Conservation (phyloP, 192 early-diverging fungal genomes). For the Podila epicladia region DNA sequence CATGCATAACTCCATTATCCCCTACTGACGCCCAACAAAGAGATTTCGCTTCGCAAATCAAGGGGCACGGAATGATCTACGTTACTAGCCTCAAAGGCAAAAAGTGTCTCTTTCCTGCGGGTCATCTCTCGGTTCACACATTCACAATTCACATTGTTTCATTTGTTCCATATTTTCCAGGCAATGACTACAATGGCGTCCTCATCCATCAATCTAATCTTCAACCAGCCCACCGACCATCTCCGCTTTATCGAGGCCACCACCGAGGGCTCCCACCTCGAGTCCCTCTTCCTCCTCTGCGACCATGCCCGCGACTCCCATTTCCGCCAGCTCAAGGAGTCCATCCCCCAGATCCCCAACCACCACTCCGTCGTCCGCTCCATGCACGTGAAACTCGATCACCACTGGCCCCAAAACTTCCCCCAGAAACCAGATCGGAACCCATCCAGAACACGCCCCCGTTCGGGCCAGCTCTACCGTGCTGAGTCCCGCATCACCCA, state of each 20-base stretch:
- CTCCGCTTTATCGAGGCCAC: constrained; percentile 37
- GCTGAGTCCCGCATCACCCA: constrained; percentile 28
- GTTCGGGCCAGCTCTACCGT: constrained; percentile 24
- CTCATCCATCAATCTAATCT: constrained; percentile 25
- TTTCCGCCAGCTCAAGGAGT: constrained; percentile 15
- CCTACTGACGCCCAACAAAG: too few relatives aligned
- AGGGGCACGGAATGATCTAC: too few relatives aligned
- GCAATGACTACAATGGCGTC: neutral
- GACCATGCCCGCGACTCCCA: constrained; percentile 42
- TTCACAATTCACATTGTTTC: too few relatives aligned
- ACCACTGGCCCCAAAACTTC: constrained; percentile 18
- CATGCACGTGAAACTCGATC: constrained; percentile 41
- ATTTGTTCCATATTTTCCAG: too few relatives aligned
- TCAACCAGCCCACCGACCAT: constrained; percentile 10
- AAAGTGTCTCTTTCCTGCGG: too few relatives aligned
- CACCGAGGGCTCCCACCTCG: constrained; percentile 37
- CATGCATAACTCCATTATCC: too few relatives aligned
- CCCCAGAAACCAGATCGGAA: neutral
- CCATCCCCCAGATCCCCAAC: constrained; percentile 15
- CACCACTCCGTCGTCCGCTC: constrained; percentile 37
- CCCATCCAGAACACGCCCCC: constrained; percentile 11
- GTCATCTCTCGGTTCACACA: too few relatives aligned
- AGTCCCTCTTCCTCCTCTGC: constrained; percentile 34
- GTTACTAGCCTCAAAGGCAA: too few relatives aligned
- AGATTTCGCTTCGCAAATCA: too few relatives aligned